Conservation (phyloP, 306 rosid species). For the Trichosanthes truncata region DNA sequence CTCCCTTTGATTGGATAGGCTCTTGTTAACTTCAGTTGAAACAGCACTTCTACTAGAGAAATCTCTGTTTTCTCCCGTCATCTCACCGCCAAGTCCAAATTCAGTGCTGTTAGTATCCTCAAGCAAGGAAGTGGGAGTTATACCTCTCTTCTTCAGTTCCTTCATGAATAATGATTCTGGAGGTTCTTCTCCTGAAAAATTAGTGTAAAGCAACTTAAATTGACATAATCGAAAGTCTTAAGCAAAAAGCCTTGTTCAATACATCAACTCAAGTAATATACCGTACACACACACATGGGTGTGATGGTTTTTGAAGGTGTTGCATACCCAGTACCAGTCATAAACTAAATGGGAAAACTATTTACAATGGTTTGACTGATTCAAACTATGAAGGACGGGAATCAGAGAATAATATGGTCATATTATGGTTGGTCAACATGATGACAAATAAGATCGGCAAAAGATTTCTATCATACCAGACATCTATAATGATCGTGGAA, state of each 20-base stretch:
- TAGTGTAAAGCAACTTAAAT: background rate
- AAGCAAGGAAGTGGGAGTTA: conserved; percentile 86
- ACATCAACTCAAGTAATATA: background rate
- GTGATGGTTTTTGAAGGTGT: background rate
- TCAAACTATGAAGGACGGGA: background rate
- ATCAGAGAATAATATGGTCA: background rate
- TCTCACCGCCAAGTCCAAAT: conserved; percentile 47
- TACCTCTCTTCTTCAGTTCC: conserved; percentile 87
- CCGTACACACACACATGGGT: background rate
- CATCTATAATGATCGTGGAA: background rate
- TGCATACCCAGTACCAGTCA: background rate
- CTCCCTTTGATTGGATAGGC: conserved; percentile 78
- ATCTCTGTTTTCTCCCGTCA: conserved; percentile 46
- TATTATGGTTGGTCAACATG: background rate
- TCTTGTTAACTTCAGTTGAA: conserved; percentile 62
- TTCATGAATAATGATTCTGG: conserved; percentile 93
- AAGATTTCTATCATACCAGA: background rate
- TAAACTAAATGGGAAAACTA: background rate
- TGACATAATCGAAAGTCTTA: background rate
- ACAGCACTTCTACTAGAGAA: conserved; percentile 49
- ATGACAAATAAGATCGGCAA: background rate
- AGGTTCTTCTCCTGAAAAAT: conserved; percentile 69
- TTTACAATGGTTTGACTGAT: background rate
- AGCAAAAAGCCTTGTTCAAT: background rate
- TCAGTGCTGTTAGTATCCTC: conserved; percentile 59